phyloP scores from a whole-genome alignment of 169 alveolate species.

The Cryptosporidium viatorum region DNA sequence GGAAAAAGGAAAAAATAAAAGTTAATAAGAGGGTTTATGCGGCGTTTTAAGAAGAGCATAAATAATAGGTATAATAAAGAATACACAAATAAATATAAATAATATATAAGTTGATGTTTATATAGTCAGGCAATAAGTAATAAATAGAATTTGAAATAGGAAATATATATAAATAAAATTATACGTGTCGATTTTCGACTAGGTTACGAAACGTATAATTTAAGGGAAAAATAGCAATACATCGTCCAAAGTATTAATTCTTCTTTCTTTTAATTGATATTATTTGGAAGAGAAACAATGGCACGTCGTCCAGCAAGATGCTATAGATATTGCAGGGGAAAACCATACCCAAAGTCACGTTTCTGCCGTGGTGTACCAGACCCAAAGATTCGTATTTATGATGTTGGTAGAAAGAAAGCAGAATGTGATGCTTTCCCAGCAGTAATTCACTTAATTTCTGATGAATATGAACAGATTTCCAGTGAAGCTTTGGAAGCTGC shows the following conservation, averaged over 20 bases:
- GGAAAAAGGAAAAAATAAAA: not conserved
- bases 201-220: not conserved
- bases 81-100: not conserved
- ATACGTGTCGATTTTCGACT: conserved; percentile 35
- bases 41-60: not conserved
- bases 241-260: conserved; percentile 1
- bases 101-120: not conserved
- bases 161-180: not conserved
- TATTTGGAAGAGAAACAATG: conserved; percentile 84
- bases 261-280: conserved; percentile 10
- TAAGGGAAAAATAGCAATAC: not conserved
- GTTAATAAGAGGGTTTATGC: not conserved
- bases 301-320: conserved; percentile 99
- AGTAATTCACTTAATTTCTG: conserved; percentile 97
- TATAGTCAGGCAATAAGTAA: not conserved
- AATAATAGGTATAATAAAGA: not conserved
- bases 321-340: conserved; percentile 97
- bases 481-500: conserved; percentile 99
- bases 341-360: conserved; percentile 99
- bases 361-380: conserved; percentile 99
- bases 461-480: conserved; percentile 97
- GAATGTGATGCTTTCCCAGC: conserved; percentile 97
- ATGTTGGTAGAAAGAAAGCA: conserved; percentile 97
- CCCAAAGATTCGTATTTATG: conserved; percentile 98
- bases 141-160: not conserved